phyloP scores from a whole-genome alignment of 768 basidiomycete species.

The Boletus coccyginus region DNA sequence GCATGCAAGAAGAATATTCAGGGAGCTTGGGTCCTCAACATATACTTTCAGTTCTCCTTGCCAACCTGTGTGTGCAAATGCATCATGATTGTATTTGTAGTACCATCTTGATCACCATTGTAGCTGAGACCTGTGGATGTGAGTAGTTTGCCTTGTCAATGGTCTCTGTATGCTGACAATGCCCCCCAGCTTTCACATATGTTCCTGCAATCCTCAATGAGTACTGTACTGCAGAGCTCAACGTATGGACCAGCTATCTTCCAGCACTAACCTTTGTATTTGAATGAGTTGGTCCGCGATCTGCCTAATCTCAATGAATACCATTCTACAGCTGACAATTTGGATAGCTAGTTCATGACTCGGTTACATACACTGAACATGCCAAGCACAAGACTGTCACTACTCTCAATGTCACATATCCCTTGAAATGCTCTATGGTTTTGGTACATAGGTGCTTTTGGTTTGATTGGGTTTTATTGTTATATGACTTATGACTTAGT shows the following conservation, averaged over 20 bases:
- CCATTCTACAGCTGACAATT: too few relatives aligned
- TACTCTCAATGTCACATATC: too few relatives aligned
- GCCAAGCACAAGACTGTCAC: too few relatives aligned
- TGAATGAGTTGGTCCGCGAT: conserved; percentile 97
- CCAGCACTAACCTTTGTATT: conserved; percentile 99
- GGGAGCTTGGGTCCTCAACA: conserved; percentile 99
- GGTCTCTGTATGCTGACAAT: conserved; percentile 5
- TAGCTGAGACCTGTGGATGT: conserved; percentile 89
- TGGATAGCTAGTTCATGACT: too few relatives aligned
- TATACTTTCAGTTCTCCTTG: conserved; percentile 91
- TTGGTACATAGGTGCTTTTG: too few relatives aligned
- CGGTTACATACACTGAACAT: too few relatives aligned
- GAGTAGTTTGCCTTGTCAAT: conserved; percentile 17
- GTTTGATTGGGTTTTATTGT: too few relatives aligned
- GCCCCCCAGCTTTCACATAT: conserved; percentile 81
- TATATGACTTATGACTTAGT: too few relatives aligned
- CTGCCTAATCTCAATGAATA: too few relatives aligned
- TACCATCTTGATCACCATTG: conserved; percentile 96
- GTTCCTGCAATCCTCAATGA: conserved; percentile 99
- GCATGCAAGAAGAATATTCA: conserved; percentile 99
- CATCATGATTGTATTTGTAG: conserved; percentile 99
- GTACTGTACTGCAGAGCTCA: conserved; percentile 96
- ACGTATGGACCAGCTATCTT: conserved; percentile 97
- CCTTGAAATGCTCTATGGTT: too few relatives aligned
- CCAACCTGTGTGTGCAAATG: conserved; percentile 96